Evolutionary conservation across 1,284 basidiomycete genomes (phyloP).

Genomic region (Leucocoprinus gongylophorus): DNA sequence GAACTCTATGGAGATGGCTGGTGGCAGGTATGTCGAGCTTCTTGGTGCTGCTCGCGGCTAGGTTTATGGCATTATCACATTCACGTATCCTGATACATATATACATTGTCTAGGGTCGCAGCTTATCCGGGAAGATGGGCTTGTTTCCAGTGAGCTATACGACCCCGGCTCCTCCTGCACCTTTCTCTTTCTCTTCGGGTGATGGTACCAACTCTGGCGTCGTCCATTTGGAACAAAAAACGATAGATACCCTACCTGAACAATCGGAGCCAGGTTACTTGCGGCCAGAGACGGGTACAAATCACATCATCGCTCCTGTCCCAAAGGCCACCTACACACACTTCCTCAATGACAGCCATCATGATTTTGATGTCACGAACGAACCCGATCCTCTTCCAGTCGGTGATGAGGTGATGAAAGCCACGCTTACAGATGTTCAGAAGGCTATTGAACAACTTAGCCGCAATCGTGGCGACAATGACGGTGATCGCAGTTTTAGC

Average conservation of each 20-base stretch:
- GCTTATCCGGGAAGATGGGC: conserved; percentile 74
- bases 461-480: conserved; percentile 32
- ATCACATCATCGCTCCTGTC: conserved; percentile 26
- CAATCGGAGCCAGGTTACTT: conserved; percentile 30
- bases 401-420: conserved; percentile 60
- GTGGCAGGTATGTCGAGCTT: conserved; percentile 71
- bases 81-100: neutral
- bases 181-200: conserved; percentile 17
- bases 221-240: conserved; percentile 15
- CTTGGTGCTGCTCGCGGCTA: neutral
- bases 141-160: conserved; percentile 94
- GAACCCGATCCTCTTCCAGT: conserved; percentile 3
- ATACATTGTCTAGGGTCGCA: conserved; percentile 63
- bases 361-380: conserved; percentile 5
- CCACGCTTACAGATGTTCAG: conserved; percentile 83
- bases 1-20: conserved; percentile 96
- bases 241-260: conserved; percentile 36
- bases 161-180: conserved; percentile 46
- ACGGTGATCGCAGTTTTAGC: conserved; percentile 60
- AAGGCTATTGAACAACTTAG: conserved; percentile 54
- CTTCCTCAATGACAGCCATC: conserved; percentile 26
- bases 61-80: neutral
- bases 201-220: conserved; percentile 19
- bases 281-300: conserved; percentile 17
- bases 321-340: conserved; percentile 29